A percentile compares a stretch with the other conserved stretches of the same genome.
phyloP scores from a whole-genome alignment of 768 basidiomycete genomes.

The Tylopilus plumbeoviolaceoides region DNA sequence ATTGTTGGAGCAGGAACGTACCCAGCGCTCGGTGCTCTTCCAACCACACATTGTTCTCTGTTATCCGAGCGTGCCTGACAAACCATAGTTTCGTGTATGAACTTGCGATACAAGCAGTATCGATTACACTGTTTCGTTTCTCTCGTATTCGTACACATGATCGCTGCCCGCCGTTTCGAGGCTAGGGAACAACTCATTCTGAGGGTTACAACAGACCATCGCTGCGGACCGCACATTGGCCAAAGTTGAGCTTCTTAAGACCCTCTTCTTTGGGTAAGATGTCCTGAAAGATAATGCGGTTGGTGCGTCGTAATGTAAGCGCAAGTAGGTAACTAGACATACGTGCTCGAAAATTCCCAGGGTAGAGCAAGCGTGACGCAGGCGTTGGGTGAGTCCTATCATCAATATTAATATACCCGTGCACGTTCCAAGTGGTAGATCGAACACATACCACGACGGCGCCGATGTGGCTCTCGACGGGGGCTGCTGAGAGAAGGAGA shows the following conservation, averaged over 20 bases:
- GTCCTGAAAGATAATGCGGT: constrained; percentile 38
- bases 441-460: constrained; percentile 54
- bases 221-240: constrained; percentile 63
- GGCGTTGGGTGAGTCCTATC: constrained; percentile 71
- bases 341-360: constrained; percentile 76
- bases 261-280: constrained; percentile 65
- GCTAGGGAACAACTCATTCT: too few species aligned
- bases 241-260: constrained; percentile 52
- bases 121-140: too few species aligned
- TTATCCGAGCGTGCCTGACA: too few species aligned
- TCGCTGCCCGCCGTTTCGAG: too few species aligned
- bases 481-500: constrained; percentile 64
- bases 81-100: too few species aligned
- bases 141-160: too few species aligned
- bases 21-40: too few species aligned
- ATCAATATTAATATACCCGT: too few species aligned
- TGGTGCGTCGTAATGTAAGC: not conserved
- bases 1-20: constrained; percentile 8
- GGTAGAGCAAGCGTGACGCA: constrained; percentile 73
- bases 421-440: not conserved
- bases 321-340: constrained; percentile 15
- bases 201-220: constrained; percentile 37
- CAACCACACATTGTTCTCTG: too few species aligned
- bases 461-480: constrained; percentile 67
- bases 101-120: too few species aligned